Conservation (phyloP, 2,329 filamentous ascomycete genomes). For the Penicillium sumatraense region DNA sequence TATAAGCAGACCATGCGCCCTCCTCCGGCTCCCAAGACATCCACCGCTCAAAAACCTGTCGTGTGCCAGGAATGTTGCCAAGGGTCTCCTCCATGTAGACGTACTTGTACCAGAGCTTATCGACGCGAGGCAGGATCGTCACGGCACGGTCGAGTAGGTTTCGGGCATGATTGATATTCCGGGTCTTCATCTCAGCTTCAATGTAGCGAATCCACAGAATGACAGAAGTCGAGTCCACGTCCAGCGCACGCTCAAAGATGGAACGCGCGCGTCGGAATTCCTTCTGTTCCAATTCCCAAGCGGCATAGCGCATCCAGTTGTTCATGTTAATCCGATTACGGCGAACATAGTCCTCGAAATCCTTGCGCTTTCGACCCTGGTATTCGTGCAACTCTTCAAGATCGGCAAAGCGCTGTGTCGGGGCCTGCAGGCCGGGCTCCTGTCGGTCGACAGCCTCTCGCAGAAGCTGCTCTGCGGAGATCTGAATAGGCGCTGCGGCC, state of each 20-base stretch:
- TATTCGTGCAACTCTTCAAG: slow-evolving; percentile 98
- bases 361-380: slow-evolving; percentile 92
- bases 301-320: slow-evolving; percentile 98
- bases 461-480: slow-evolving; percentile 95
- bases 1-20: slow-evolving; percentile 92
- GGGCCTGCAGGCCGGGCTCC: slow-evolving; percentile 83
- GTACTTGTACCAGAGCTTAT: slow-evolving; percentile 99
- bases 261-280: slow-evolving; percentile 90
- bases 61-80: slow-evolving; percentile 86
- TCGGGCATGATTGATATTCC: slow-evolving; percentile 95
- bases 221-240: slow-evolving; percentile 86
- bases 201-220: slow-evolving; percentile 91
- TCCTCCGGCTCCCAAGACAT: slow-evolving; percentile 98
- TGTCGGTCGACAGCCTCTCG: slow-evolving; percentile 97
- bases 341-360: slow-evolving; percentile 97
- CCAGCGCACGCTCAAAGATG: slow-evolving; percentile 92
- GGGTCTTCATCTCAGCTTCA: slow-evolving; percentile 91
- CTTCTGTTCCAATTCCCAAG: slow-evolving; percentile 98
- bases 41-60: slow-evolving; percentile 96
- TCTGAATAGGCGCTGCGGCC: slow-evolving; percentile 85
- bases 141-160: slow-evolving; percentile 96
- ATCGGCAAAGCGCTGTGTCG: slow-evolving; percentile 92
- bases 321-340: slow-evolving; percentile 95
- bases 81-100: slow-evolving; percentile 99
- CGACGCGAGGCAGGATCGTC: slow-evolving; percentile 83